Conservation (phyloP, 1,284 basidiomycete species). For the Ganoderma lingzhi region DNA sequence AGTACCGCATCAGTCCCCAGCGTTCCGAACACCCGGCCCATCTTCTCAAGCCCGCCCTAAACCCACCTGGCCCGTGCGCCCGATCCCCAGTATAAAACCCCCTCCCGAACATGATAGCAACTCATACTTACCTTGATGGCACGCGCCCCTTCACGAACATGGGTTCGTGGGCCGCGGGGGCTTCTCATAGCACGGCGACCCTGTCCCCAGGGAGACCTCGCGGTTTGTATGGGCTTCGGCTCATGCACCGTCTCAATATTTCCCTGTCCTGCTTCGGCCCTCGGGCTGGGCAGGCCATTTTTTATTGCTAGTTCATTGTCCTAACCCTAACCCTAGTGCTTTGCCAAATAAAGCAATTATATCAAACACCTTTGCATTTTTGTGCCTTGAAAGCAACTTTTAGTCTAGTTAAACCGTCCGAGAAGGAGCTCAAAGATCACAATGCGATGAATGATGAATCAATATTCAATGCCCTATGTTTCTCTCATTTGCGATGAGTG, state of each 20-base stretch:
- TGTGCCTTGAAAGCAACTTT: background rate
- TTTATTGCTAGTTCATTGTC: conserved; percentile 35
- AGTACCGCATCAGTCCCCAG: background rate
- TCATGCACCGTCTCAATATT: conserved; percentile 78
- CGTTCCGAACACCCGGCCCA: background rate
- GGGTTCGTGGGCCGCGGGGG: conserved; percentile 53
- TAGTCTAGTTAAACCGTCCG: background rate
- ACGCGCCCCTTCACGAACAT: conserved; percentile 47
- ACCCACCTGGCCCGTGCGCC: conserved; percentile 42
- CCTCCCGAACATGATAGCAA: conserved; percentile 23
- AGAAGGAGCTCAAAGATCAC: too few species aligned
- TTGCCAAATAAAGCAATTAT: conserved; percentile 16
- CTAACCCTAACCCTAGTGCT: conserved; percentile 45
- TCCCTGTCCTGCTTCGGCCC: conserved; percentile 68
- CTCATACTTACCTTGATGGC: conserved; percentile 53
- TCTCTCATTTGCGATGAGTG: background rate
- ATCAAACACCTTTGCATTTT: conserved; percentile 4
- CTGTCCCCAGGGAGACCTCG: conserved; percentile 57
- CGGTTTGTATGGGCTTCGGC: conserved; percentile 72
- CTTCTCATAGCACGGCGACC: conserved; percentile 77
- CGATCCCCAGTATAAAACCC: conserved; percentile 34
- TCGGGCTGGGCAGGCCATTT: conserved; percentile 46
- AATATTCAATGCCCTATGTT: background rate
- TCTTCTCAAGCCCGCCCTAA: conserved; percentile 34
- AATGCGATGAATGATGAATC: background rate